Percentiles rank a stretch among this genome's conserved stretches.
phyloP scores from a whole-genome alignment of 2,329 filamentous ascomycete species.

The Hymenoscyphus fructigenus region DNA sequence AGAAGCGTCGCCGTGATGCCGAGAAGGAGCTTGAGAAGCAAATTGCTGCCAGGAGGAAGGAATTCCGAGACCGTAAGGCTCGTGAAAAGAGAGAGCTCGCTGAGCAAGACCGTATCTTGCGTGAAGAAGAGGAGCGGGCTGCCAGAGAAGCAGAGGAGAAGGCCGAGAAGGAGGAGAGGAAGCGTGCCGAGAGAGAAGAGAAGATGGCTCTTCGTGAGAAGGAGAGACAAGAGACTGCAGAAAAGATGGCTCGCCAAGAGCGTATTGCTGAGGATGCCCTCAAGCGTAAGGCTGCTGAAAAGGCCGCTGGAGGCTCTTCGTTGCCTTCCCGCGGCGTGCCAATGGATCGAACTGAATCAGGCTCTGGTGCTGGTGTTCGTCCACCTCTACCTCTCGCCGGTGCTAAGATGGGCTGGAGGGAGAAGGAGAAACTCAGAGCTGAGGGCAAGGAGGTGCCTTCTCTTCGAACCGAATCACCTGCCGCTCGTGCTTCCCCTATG shows the following conservation, averaged over 20 bases:
- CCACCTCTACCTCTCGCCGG: slow-evolving; percentile 62
- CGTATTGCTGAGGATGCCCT: slow-evolving; percentile 87
- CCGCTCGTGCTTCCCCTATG: slow-evolving; percentile 29
- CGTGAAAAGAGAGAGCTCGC: slow-evolving; percentile 83
- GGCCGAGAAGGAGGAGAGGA: slow-evolving; percentile 75
- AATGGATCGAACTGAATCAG: slow-evolving; percentile 50
- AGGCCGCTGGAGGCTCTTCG: slow-evolving; percentile 40
- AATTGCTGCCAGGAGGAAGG: slow-evolving; percentile 83
- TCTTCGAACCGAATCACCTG: slow-evolving; percentile 29
- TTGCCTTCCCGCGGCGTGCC: slow-evolving; percentile 40
- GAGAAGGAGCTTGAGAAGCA: slow-evolving; percentile 92
- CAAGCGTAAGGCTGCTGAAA: slow-evolving; percentile 66
- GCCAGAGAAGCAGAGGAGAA: slow-evolving; percentile 84
- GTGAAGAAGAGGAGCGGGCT: slow-evolving; percentile 83
- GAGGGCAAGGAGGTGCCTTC: slow-evolving; percentile 36
- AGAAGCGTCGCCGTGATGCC: slow-evolving; percentile 86
- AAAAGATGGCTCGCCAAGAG: slow-evolving; percentile 68
- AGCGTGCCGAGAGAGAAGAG: slow-evolving; percentile 66
- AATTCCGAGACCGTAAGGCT: slow-evolving; percentile 78
- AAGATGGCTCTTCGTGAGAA: slow-evolving; percentile 64
- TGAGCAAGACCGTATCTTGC: slow-evolving; percentile 73
- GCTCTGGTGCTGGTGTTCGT: slow-evolving; percentile 45
- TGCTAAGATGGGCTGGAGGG: slow-evolving; percentile 69
- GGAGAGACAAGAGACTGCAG: slow-evolving; percentile 66
- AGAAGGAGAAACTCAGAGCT: slow-evolving; percentile 59